Percentiles rank a stretch among this genome's conserved stretches.
Evolutionary conservation across 2,329 filamentous ascomycete species (phyloP).

Genomic region (Penicillium sp.): DNA sequence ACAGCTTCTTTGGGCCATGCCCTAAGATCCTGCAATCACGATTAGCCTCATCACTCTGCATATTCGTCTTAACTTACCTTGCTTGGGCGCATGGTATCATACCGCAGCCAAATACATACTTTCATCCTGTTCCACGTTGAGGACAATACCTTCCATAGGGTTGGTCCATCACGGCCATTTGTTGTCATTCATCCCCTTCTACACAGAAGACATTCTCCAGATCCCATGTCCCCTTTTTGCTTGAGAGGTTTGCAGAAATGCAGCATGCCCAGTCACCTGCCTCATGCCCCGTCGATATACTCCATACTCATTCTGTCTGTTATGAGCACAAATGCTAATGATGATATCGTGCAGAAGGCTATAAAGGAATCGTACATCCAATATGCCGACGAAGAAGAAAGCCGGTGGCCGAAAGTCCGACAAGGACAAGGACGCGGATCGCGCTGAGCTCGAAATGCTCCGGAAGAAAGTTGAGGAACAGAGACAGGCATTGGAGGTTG

Average conservation of each 20-base stretch:
- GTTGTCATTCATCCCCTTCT: neutral
- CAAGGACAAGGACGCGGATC: neutral
- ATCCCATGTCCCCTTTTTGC: neutral
- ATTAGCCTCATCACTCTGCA: neutral
- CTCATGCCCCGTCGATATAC: neutral
- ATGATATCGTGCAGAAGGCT: neutral
- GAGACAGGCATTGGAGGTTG: neutral
- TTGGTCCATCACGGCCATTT: neutral
- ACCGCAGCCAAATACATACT: neutral
- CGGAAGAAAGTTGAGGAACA: neutral
- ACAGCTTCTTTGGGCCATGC: neutral
- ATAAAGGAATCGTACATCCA: neutral
- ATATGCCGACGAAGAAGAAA: constrained; percentile 2
- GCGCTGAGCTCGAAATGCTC: neutral
- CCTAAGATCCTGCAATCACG: neutral
- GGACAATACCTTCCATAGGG: neutral
- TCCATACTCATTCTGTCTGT: neutral
- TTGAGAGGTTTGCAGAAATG: neutral
- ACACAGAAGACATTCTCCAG: too few species aligned
- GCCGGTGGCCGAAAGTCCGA: neutral
- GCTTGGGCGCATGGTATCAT: neutral
- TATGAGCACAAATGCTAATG: constrained; percentile 1
- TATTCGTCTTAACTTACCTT: neutral
- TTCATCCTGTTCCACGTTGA: neutral
- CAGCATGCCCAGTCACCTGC: neutral